These are phyloP conservation scores for Pythium dissimile DNA, from an alignment of 352 stramenopile species.

Conservation along the genomic window DNA sequence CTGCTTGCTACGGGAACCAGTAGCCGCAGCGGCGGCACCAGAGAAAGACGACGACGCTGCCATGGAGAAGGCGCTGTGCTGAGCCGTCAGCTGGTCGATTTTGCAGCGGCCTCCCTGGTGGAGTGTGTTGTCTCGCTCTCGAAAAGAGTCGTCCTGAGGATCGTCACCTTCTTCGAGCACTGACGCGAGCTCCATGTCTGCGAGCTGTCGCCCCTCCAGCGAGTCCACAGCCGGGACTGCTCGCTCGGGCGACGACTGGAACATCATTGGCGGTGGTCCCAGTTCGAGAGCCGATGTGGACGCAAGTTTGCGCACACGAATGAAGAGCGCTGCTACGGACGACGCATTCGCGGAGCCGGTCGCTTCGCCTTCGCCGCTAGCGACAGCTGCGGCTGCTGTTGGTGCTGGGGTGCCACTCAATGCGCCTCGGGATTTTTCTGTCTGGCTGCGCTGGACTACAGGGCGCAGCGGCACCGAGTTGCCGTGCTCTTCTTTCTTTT, in stretches of 20 bases:
- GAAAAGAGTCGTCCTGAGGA: neutral
- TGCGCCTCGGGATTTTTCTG: slow-evolving; percentile 1
- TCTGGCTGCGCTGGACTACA: slow-evolving; percentile 9
- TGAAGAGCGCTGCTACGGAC: slow-evolving; percentile 8
- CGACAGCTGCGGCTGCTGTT: neutral
- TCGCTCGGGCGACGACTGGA: no score
- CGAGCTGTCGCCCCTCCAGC: neutral
- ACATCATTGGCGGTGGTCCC: no score
- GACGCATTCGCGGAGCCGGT: neutral
- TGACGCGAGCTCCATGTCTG: neutral
- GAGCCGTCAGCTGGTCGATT: neutral
- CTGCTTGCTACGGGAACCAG: neutral
- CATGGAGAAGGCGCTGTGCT: neutral
- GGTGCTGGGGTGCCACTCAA: neutral
- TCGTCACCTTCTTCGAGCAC: slow-evolving; percentile 5
- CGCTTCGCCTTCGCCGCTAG: neutral
- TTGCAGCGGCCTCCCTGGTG: neutral
- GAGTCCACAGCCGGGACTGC: no score
- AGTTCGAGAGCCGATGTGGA: slow-evolving; percentile 8
- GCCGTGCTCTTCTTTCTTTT: neutral
- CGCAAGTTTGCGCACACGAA: slow-evolving; percentile 18
- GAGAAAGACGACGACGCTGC: no score
- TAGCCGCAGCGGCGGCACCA: neutral
- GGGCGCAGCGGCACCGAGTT: no score
- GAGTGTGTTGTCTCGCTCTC: neutral